Evolutionary conservation across 2,329 filamentous ascomycete genomes (phyloP), one percentile per base, ranked within the genome.

Genomic region (Trichoderma atroviride): DNA sequence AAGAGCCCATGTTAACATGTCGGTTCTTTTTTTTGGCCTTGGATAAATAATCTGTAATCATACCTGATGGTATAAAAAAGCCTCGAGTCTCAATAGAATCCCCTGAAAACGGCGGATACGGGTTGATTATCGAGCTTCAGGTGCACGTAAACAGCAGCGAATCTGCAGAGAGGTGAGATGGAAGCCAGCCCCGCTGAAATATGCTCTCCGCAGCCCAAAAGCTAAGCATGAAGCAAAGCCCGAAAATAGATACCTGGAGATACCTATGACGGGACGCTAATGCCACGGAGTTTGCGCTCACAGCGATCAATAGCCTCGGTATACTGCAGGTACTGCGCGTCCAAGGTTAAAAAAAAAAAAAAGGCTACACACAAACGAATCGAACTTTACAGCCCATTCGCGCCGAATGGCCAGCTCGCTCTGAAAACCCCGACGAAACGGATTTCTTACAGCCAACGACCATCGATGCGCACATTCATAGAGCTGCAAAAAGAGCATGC

Each of bases 141-240:
- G 22, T 13, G 53, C 43, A 52, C 47, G 60, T 29, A n/a, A 35
- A 24, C 11, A 6, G 22, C 13, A 7, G 3, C 22, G 11, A 64
- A 10, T 1, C 19, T n/a, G 13, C 40, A 29, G 19, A 4, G 9
- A 43, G 53, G 53, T 19, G 4, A 22, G 24, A 43, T 2, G n/a
- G 24, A 43, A 19, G 24, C 11, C 24, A 24, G 64, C 64, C 64
- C 64, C 64, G 59, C 64, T 40, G 11, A 63, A 43, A 66, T 40
- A 29, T 19, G 55, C 55, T 59, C 64, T 56, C 64, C 64, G 64
- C 61, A 56, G 61, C 61, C 47, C 47, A 10, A 33, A 19, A 19
- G 29, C 31, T 40, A 56, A 56, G 27, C 50, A n/a, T 43, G 22
- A 52, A 31, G 40, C 31, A 67, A 58, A 52, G 24, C 47, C 64